Evolutionary conservation across 495 filamentous ascomycete genomes (phyloP).

Genomic region (Haplographium delicatum): DNA sequence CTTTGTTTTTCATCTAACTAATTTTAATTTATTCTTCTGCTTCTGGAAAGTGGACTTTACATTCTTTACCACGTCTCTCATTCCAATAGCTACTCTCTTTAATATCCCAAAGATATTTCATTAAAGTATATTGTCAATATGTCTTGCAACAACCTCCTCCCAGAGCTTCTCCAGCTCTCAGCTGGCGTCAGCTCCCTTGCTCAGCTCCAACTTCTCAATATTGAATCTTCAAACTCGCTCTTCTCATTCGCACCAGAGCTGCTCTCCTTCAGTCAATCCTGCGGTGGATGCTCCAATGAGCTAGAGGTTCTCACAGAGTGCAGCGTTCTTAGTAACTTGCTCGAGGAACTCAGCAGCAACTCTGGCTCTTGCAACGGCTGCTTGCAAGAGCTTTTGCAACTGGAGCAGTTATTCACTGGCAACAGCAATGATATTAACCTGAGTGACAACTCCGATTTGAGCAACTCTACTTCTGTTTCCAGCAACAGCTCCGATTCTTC

Average conservation of each 20-base stretch:
- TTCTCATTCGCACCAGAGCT: conserved; percentile 5
- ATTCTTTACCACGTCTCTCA: conserved; percentile 1
- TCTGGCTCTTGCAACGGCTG: neutral
- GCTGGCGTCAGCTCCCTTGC: neutral
- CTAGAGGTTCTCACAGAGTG: neutral
- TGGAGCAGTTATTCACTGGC: neutral
- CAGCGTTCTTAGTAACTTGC: neutral
- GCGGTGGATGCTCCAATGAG: neutral
- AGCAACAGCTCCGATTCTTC: neutral
- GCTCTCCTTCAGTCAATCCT: neutral
- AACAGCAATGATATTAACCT: neutral
- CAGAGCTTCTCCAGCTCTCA: neutral
- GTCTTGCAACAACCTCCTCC: neutral
- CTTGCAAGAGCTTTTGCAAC: neutral
- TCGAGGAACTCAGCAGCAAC: neutral
- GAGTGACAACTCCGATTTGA: neutral
- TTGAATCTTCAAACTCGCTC: neutral
- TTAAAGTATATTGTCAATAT: neutral
- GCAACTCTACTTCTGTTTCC: neutral
- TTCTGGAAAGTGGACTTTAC: conserved; percentile 5
- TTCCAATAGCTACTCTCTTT: neutral
- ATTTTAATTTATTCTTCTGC: conserved; percentile 2
- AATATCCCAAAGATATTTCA: neutral
- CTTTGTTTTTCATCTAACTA: neutral
- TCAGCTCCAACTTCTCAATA: neutral